Conservation (phyloP, 2,329 filamentous ascomycete species). For the Leptographium wingfieldii region DNA sequence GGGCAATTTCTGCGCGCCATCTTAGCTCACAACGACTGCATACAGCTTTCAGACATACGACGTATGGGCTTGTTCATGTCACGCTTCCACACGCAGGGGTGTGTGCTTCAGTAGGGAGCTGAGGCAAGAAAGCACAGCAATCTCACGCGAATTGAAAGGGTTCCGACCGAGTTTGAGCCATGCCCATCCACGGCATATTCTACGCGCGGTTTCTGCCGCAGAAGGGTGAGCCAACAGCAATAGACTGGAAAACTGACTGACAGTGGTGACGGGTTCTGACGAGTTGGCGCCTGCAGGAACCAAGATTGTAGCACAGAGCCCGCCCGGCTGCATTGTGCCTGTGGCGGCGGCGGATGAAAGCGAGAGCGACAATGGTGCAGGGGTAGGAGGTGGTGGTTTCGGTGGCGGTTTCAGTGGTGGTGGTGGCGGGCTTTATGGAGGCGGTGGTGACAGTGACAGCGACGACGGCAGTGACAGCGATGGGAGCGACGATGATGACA, state of each 20-base stretch:
- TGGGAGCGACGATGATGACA: neutral
- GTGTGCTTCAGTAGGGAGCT: neutral
- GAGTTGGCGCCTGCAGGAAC: conserved; percentile 31
- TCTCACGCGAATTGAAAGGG: neutral
- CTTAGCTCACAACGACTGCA: neutral
- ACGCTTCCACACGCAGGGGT: neutral
- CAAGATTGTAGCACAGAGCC: conserved; percentile 50
- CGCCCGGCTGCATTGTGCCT: conserved; percentile 47
- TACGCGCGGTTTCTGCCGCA: conserved; percentile 57
- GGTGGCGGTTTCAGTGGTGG: neutral
- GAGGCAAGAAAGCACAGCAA: neutral
- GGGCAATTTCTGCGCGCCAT: neutral
- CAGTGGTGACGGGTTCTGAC: neutral
- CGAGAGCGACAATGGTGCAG: conserved; percentile 3
- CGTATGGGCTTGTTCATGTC: neutral
- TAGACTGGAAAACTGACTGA: neutral
- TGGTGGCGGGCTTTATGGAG: neutral
- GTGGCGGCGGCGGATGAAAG: conserved; percentile 14
- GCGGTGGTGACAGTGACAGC: neutral
- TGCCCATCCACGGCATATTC: conserved; percentile 59
- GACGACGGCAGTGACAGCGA: neutral
- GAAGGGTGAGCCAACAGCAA: conserved; percentile 33
- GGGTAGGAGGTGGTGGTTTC: neutral
- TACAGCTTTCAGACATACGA: neutral
- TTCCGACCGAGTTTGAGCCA: neutral